These are phyloP conservation scores for Sanghuangporus baumii DNA, from an alignment of 1,284 basidiomycete genomes.

Conservation along the genomic window DNA sequence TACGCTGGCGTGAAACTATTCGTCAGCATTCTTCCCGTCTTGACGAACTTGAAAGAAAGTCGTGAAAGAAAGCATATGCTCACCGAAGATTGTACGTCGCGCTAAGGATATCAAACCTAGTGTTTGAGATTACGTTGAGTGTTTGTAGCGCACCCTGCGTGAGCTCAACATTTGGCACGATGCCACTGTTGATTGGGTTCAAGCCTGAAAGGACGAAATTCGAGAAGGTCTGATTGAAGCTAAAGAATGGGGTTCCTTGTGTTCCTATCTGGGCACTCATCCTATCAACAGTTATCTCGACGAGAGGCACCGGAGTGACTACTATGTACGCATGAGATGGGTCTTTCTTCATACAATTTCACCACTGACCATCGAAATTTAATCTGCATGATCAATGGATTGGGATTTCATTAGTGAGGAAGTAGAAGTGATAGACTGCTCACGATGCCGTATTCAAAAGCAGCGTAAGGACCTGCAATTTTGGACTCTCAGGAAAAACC, in stretches of 20 bases:
- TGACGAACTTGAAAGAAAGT: background rate
- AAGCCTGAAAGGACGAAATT: slow-evolving; percentile 51
- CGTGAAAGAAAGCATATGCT: background rate
- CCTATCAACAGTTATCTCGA: slow-evolving; percentile 12
- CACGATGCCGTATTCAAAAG: slow-evolving; percentile 15
- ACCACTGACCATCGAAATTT: slow-evolving; percentile 10
- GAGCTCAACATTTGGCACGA: slow-evolving; percentile 48
- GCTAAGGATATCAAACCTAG: slow-evolving; percentile 3
- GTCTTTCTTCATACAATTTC: background rate
- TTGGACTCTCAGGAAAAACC: background rate
- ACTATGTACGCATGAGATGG: background rate
- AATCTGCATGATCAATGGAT: background rate
- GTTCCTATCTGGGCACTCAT: slow-evolving; percentile 5
- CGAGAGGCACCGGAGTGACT: slow-evolving; percentile 5
- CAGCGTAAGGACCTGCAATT: slow-evolving; percentile 4
- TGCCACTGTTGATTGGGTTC: slow-evolving; percentile 50
- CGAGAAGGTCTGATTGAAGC: slow-evolving; percentile 37
- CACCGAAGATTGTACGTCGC: slow-evolving; percentile 7
- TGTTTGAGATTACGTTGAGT: slow-evolving; percentile 35
- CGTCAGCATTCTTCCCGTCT: background rate
- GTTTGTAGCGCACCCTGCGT: slow-evolving; percentile 49
- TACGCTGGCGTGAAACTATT: slow-evolving; percentile 1
- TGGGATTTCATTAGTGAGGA: background rate
- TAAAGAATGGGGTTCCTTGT: slow-evolving; percentile 10
- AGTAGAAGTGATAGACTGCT: background rate